Evolutionary conservation across 2,329 filamentous ascomycete genomes (phyloP), one percentile per base, ranked within the genome.

Genomic region (Penicillium sp.): DNA sequence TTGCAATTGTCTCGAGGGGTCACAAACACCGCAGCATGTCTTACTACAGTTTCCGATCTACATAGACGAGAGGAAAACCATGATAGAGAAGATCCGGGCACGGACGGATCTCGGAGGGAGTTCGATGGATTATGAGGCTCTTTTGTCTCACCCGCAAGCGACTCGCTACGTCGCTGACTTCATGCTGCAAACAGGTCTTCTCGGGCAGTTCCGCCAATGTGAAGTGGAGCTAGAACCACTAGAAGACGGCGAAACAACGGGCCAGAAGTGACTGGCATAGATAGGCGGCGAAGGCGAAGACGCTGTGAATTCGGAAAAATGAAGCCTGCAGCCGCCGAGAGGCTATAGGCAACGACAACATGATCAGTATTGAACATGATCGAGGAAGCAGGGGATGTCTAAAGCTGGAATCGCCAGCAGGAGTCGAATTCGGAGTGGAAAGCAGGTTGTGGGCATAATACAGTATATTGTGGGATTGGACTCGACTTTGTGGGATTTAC

Each of bases 1-100:
- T 6, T 61, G 44, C 11, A 25, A 11, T 4, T 61, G 44, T n/a
- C 40, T 31, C 0, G 22, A 55, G 6, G 54, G 57, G 0, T 55
- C 46, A 6, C 49, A 59, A 12, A 62, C 45, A 3, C 51, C 47
- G 2, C 46, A 22, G 20, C 46, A 58, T 12, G 25, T 50, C 3
- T 23, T 50, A 5, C n/a, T 50, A 6, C 22, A 31, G 3, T 50
- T n/a, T 15, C 48, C 37, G 14, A 2, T 20, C 8, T 31, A 27
- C 9, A 11, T 9, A 4, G 33, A 42, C n/a, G 6, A n/a, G 9
- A 20, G 47, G 1, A 22, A 41, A 6, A 5, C 1, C 1, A 25
- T 49, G 11, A 47, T 29, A n/a, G 9, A 12, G 6, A 47, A 47
- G 29, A 35, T 47, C 29, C 12, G n/a, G n/a, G 22, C 40, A n/a